A percentile compares a stretch with the other conserved stretches of the same genome.
These are phyloP conservation scores for Scenedesmus sp. DNA, from an alignment of 163 green algal species.

Conservation along the genomic window DNA sequence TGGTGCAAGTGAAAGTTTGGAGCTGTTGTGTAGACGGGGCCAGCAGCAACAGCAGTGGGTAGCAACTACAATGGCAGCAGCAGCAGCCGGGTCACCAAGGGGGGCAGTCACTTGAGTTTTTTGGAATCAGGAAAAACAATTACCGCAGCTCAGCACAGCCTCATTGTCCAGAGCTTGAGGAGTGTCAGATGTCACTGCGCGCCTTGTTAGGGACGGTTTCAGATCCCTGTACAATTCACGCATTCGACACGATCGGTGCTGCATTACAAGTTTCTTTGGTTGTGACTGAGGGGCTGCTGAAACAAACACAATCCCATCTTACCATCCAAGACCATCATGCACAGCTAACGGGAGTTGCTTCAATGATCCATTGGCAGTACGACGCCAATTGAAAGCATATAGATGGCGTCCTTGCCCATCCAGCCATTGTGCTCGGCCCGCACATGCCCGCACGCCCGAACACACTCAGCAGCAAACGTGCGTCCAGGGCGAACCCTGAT, in stretches of 20 bases:
- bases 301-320: not conserved
- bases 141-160: not conserved
- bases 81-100: not conserved
- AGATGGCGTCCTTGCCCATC: not conserved
- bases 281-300: not conserved
- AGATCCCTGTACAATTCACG: not conserved
- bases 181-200: slow-evolving; percentile 1
- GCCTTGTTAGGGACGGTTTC: not conserved
- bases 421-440: not conserved
- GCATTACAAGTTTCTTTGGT: not conserved
- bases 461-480: not conserved
- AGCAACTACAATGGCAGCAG: not conserved
- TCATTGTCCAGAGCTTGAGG: not conserved
- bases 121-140: not conserved
- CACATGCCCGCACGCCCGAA: slow-evolving; percentile 11
- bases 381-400: not conserved
- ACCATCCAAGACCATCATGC: not conserved
- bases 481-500: not conserved
- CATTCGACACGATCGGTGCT: not conserved
- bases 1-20: not conserved
- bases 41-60: not conserved
- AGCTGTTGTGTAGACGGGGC: not conserved
- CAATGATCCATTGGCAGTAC: not conserved
- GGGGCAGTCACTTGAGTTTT: not conserved
- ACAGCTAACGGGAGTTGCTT: not conserved